Evolutionary conservation across 129 eudicot species (phyloP).

Genomic region (Dittrichia graveolens): DNA sequence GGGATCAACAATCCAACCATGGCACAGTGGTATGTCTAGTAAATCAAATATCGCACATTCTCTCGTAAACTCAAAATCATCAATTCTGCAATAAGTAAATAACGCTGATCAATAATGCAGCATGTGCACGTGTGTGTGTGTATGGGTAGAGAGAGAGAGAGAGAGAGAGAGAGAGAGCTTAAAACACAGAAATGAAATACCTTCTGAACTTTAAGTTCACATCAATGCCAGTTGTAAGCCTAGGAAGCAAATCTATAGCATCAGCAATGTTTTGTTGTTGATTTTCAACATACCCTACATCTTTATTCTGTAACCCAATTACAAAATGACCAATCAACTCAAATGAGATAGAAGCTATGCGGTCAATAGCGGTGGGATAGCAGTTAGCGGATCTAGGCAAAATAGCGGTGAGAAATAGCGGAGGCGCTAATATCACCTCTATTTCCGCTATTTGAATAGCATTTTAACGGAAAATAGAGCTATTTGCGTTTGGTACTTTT

Average conservation of each 20-base stretch:
- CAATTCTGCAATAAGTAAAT: conserved; percentile 56
- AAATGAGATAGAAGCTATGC: conserved; percentile 1
- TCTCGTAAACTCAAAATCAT: conserved; percentile 89
- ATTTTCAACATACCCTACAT: conserved; percentile 78
- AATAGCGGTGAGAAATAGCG: no score
- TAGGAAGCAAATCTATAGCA: conserved; percentile 90
- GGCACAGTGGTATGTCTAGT: conserved; percentile 86
- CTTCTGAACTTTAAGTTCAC: conserved; percentile 83
- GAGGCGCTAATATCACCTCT: no score
- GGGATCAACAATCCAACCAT: conserved; percentile 98
- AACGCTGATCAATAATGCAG: not conserved
- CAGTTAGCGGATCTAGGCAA: no score
- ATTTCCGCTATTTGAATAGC: no score
- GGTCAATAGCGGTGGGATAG: no score
- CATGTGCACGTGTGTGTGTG: not conserved
- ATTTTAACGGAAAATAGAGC: no score
- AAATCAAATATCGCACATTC: conserved; percentile 93
- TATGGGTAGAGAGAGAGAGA: not conserved
- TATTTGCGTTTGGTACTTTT: no score
- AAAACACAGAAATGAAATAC: conserved; percentile 22
- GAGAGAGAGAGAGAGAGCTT: not conserved
- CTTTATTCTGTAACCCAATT: conserved; percentile 67
- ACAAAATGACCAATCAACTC: conserved; percentile 22
- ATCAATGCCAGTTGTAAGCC: conserved; percentile 92
- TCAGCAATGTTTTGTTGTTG: conserved; percentile 83